Evolutionary conservation across 192 early-diverging fungal genomes (phyloP).

Genomic region (Phlyctochytrium bullatum): DNA sequence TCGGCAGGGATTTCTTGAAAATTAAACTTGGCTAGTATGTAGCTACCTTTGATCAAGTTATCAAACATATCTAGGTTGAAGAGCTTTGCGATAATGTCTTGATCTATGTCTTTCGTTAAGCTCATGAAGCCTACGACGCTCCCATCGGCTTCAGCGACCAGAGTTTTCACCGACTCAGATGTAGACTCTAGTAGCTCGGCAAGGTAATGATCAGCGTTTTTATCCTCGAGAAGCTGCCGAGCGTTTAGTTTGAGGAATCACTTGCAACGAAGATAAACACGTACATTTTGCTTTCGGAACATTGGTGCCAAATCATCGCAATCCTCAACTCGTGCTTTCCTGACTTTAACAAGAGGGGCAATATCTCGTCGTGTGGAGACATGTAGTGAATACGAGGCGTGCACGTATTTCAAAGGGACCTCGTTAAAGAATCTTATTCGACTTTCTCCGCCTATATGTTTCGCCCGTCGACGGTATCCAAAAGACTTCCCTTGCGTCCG

Average conservation of each 20-base stretch:
- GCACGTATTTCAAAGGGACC: conserved; percentile 16
- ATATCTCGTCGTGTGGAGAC: conserved; percentile 44
- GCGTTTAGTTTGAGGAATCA: background rate
- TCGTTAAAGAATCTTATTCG: conserved; percentile 39
- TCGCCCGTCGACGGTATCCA: conserved; percentile 8
- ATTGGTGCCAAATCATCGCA: conserved; percentile 59
- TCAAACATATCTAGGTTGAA: conserved; percentile 51
- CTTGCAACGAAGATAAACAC: background rate
- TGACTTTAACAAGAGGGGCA: conserved; percentile 36
- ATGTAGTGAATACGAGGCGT: conserved; percentile 31
- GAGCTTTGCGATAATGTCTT: conserved; percentile 31
- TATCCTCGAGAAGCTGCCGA: conserved; percentile 27
- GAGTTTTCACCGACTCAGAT: conserved; percentile 30
- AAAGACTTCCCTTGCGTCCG: background rate
- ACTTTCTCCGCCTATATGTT: conserved; percentile 9
- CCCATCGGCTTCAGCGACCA: conserved; percentile 50
- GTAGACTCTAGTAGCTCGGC: conserved; percentile 44
- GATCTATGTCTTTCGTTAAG: conserved; percentile 43
- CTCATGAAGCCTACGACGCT: conserved; percentile 54
- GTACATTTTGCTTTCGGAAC: conserved; percentile 45
- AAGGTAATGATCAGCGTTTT: conserved; percentile 42
- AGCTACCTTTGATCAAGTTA: conserved; percentile 44
- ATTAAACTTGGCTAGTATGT: background rate
- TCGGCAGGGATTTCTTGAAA: conserved; percentile 1
- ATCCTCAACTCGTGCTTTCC: conserved; percentile 53